Evolutionary conservation across 257 asterid species (phyloP), one percentile per base, ranked within the genome.

Genomic region (Salvia splendens): DNA sequence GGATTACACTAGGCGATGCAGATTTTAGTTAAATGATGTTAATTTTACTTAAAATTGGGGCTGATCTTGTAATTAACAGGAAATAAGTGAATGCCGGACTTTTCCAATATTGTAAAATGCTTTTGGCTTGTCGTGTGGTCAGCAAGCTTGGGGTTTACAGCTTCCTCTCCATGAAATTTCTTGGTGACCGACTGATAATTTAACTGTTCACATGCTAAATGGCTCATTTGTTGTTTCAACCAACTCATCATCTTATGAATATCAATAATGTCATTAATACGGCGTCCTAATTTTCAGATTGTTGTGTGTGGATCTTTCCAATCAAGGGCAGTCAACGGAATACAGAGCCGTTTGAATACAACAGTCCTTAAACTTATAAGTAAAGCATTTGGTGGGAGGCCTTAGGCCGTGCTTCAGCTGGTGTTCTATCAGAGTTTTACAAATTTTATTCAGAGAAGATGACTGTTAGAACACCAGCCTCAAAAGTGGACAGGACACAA

Each of bases 391-490:
- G 8, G 69, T 36, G 62, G 56, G 67, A 68, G 75, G 73, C 64
- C 11, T 67, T 58, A 45, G 40, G 42, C 41, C 52, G 77, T 64
- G 76, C 73, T 46, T 65, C 47, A n/a, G 55, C 42, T 15, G n/a
- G 69, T 54, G 65, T 49, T 70, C 42, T 36, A 12, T 52, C 59
- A 15, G 30, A 24, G 49, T 54, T 15, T 41, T 15, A 20, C 24
- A 30, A 54, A 12, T 30, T 46, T 16, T 28, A 65, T 62, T 42
- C 36, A 30, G 64, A 38, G 50, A 79, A 71, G 78, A 89, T 89
- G 97, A 81, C 97, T 3, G 87, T 74, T 35, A 83, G 77, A 82
- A 79, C 97, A 12, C 95, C 98, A 17, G 86, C 86, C 72, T 78
- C 96, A 12, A 92, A 86, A 66, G 43, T 84, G 45, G 97, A 89